Conservation (phyloP, 2,329 filamentous ascomycete species). For the Trichophaea hybrida region DNA sequence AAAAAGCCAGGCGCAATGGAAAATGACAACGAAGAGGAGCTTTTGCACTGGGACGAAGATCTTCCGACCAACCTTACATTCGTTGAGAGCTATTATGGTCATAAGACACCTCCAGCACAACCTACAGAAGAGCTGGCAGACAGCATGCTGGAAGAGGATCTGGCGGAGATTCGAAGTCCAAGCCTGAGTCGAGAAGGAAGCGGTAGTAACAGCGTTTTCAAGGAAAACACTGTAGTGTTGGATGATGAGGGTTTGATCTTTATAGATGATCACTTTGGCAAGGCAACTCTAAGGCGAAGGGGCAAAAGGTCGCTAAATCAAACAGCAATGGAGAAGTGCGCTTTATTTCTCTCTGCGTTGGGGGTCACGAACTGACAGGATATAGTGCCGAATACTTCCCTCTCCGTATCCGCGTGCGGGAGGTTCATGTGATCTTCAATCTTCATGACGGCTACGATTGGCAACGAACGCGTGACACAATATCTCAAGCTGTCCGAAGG, state of each 20-base stretch:
- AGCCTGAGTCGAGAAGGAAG: background rate
- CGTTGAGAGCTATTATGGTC: conserved; percentile 43
- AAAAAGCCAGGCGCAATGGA: conserved; percentile 1
- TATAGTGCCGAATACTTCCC: conserved; percentile 34
- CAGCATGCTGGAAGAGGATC: conserved; percentile 31
- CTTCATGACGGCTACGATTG: conserved; percentile 97
- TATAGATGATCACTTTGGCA: conserved; percentile 62
- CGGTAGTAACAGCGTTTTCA: conserved; percentile 29
- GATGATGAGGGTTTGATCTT: conserved; percentile 53
- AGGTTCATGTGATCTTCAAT: conserved; percentile 94
- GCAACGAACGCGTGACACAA: conserved; percentile 71
- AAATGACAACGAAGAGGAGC: conserved; percentile 30
- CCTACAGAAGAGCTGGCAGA: conserved; percentile 34
- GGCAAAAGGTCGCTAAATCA: conserved; percentile 3
- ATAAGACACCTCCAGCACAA: conserved; percentile 18
- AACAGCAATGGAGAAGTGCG: background rate
- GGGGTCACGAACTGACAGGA: background rate
- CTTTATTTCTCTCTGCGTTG: background rate
- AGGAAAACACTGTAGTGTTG: conserved; percentile 42
- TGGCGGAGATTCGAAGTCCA: conserved; percentile 15
- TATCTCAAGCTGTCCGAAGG: conserved; percentile 74
- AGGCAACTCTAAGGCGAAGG: conserved; percentile 26
- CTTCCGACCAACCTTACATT: conserved; percentile 35
- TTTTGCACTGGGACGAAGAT: conserved; percentile 30
- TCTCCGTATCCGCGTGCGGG: conserved; percentile 61